Evolutionary conservation across 139 green algal species (phyloP), one percentile per base, ranked within the genome.

Genomic region (Haematococcus sp.): DNA sequence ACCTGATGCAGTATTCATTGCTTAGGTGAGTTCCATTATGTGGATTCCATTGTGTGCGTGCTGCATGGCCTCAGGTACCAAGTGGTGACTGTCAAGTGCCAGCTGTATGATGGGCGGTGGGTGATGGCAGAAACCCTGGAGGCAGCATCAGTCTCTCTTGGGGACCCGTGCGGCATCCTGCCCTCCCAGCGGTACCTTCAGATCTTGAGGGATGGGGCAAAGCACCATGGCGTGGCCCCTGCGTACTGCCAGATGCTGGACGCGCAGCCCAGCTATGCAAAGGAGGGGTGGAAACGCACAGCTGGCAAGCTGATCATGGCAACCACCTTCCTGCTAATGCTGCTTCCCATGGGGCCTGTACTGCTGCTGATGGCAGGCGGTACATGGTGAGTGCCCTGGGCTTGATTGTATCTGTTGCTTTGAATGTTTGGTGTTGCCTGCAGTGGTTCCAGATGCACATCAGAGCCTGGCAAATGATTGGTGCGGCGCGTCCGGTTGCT

Each of bases 121-220:
- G 30, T 76, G 2, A 35, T 33, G 7, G 74, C 81, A 2, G 30
- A 70, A 0, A 87, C 74, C 2, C 55, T 82, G 30, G 43, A 82
- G 59, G 71, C 73, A 3, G 71, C 70, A 27, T 16, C 55, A 3
- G n/a, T 56, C 9, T 75, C 64, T 4, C 28, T 86, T 56, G 73
- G 77, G 35, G 25, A 5, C 13, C 22, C 31, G 19, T 15, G 4
- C 1, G 30, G 23, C 1, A 74, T 69, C 19, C 28, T 76, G 63
- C 81, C 81, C 0, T 84, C 77, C 11, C 27, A n/a, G 9, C 74
- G 81, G 1, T 87, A 87, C 54, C 27, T 87, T 15, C n/a, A 33
- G 7, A 61, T 87, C 44, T 66, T 87, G 35, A 63, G 63, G 23
- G 74, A 71, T 25, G 61, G 61, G 17, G 58, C 58, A 34, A 28